phyloP scores from a whole-genome alignment of 2,329 filamentous ascomycete genomes.

The Trichophyton benhamiae region DNA sequence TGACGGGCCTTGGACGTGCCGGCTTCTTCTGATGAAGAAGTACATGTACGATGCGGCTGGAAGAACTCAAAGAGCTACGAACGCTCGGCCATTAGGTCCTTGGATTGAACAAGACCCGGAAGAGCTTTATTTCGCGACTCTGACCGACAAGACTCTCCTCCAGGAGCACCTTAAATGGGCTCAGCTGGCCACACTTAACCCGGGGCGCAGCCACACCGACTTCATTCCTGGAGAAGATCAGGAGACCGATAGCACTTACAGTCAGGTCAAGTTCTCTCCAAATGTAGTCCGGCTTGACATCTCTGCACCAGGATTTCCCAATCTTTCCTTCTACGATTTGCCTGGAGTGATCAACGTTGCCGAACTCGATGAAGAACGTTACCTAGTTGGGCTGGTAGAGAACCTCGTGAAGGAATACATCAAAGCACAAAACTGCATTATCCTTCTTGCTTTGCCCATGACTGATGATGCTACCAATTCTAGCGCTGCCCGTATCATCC shows the following conservation, averaged over 20 bases:
- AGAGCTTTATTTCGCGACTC: slow-evolving; percentile 48
- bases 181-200: slow-evolving; percentile 65
- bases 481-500: slow-evolving; percentile 53
- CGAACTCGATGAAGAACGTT: slow-evolving; percentile 50
- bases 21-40: slow-evolving; percentile 52
- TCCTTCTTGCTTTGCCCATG: slow-evolving; percentile 67
- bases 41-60: slow-evolving; percentile 41
- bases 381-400: slow-evolving; percentile 58
- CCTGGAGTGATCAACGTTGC: slow-evolving; percentile 69
- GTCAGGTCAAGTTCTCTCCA: slow-evolving; percentile 60
- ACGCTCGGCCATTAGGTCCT: slow-evolving; percentile 47
- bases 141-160: slow-evolving; percentile 50
- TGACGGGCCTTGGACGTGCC: slow-evolving; percentile 49
- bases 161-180: slow-evolving; percentile 59
- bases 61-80: slow-evolving; percentile 38
- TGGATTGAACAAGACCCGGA: slow-evolving; percentile 46
- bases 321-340: slow-evolving; percentile 72
- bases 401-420: slow-evolving; percentile 62
- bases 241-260: slow-evolving; percentile 19
- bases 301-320: slow-evolving; percentile 55
- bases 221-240: slow-evolving; percentile 43
- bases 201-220: slow-evolving; percentile 39
- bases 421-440: slow-evolving; percentile 54
- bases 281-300: slow-evolving; percentile 71
- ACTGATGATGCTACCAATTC: slow-evolving; percentile 67